These are phyloP conservation scores for Nosema granulosis DNA, from an alignment of 371 early-diverging fungal genomes.

Conservation along the genomic window DNA sequence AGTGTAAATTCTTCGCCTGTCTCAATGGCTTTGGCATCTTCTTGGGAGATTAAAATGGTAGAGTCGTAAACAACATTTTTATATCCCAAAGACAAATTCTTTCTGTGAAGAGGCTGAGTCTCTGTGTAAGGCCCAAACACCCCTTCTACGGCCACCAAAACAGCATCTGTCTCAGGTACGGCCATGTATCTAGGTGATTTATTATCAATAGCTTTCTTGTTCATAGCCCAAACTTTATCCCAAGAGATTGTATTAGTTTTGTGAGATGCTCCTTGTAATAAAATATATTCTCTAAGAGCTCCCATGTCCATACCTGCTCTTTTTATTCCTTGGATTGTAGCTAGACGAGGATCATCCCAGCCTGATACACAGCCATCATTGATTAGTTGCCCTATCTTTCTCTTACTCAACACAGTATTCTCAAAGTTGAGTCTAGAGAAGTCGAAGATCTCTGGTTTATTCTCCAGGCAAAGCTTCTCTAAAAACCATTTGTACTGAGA, in stretches of 20 bases:
- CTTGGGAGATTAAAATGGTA: constrained; percentile 77
- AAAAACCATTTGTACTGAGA: constrained; percentile 96
- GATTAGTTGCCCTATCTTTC: constrained; percentile 95
- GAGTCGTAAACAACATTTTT: constrained; percentile 77
- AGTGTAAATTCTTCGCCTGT: constrained; percentile 86
- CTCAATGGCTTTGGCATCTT: constrained; percentile 76
- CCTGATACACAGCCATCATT: constrained; percentile 79
- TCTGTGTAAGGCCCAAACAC: constrained; percentile 68
- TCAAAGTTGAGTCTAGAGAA: constrained; percentile 85
- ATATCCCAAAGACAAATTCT: constrained; percentile 78
- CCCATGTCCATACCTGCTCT: constrained; percentile 95
- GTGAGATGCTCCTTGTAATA: constrained; percentile 97
- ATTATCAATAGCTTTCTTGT: constrained; percentile 93
- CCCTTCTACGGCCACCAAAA: constrained; percentile 13
- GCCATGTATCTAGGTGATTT: constrained; percentile 83
- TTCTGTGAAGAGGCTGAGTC: constrained; percentile 69
- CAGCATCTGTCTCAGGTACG: constrained; percentile 69
- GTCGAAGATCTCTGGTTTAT: constrained; percentile 65
- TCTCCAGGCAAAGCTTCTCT: constrained; percentile 73
- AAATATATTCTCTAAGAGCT: constrained; percentile 88
- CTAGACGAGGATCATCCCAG: constrained; percentile 99
- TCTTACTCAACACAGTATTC: constrained; percentile 94
- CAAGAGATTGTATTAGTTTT: constrained; percentile 85
- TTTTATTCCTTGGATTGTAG: constrained; percentile 93
- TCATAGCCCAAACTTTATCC: constrained; percentile 99